A percentile compares a stretch with the other conserved stretches of the same genome.
Evolutionary conservation across 2,329 filamentous ascomycete genomes (phyloP).

Genomic region (Fusarium hostae): DNA sequence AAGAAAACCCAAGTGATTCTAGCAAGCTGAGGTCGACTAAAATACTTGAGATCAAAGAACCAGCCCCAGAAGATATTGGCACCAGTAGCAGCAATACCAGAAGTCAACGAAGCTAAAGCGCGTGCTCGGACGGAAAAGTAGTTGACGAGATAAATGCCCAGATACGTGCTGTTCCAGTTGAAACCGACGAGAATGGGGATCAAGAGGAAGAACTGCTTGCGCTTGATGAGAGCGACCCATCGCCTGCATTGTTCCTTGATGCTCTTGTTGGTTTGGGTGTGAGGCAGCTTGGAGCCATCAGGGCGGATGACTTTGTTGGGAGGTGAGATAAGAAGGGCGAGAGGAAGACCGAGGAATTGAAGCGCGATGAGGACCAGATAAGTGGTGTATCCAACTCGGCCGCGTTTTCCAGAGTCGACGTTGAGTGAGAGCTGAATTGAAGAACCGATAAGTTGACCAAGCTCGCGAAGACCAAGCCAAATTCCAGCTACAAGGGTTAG

Average conservation of each 20-base stretch:
- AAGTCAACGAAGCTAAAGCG: constrained; percentile 57
- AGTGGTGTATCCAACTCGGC: constrained; percentile 39
- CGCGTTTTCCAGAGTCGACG: constrained; percentile 51
- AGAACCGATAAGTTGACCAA: constrained; percentile 63
- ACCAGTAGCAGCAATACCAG: constrained; percentile 56
- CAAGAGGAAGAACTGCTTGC: constrained; percentile 59
- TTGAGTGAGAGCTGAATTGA: constrained; percentile 64
- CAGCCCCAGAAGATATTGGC: constrained; percentile 62
- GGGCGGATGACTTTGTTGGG: constrained; percentile 41
- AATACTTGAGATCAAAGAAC: constrained; percentile 58
- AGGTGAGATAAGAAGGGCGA: constrained; percentile 35
- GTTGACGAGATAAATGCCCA: constrained; percentile 63
- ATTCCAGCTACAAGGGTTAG: constrained; percentile 54
- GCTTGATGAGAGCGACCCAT: constrained; percentile 51
- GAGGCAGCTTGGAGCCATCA: constrained; percentile 31
- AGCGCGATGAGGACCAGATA: constrained; percentile 43
- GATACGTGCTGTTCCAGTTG: constrained; percentile 62
- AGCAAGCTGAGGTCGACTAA: constrained; percentile 56
- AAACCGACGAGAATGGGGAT: constrained; percentile 61
- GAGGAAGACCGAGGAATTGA: constrained; percentile 41
- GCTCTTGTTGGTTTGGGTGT: constrained; percentile 22
- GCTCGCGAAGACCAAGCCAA: constrained; percentile 63
- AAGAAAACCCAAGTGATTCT: constrained; percentile 57
- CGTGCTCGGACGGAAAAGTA: constrained; percentile 63
- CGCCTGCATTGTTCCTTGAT: constrained; percentile 29